These are phyloP conservation scores for Microsporum audouinii DNA, from an alignment of 2,329 filamentous ascomycete species.

Conservation along the genomic window DNA sequence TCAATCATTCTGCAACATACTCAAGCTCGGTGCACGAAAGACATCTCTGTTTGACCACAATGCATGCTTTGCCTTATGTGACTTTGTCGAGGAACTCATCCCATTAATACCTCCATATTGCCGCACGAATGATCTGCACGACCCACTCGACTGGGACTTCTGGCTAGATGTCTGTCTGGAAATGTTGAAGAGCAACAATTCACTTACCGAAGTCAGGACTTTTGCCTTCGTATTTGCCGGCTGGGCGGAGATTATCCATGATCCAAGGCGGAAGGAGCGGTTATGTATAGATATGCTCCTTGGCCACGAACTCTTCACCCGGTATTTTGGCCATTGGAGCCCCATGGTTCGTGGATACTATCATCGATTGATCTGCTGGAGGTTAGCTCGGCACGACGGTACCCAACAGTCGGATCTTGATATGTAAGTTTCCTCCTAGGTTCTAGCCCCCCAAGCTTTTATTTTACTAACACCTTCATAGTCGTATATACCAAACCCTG, in stretches of 20 bases:
- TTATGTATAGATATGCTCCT: conserved; percentile 68
- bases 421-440: conserved; percentile 42
- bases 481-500: conserved; percentile 57
- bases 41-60: conserved; percentile 72
- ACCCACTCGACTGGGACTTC: conserved; percentile 65
- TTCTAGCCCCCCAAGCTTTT: conserved; percentile 2
- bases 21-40: conserved; percentile 62
- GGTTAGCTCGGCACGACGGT: conserved; percentile 65
- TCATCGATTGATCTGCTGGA: conserved; percentile 83
- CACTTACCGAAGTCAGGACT: conserved; percentile 76
- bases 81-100: conserved; percentile 75
- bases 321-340: conserved; percentile 86
- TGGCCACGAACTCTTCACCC: conserved; percentile 61
- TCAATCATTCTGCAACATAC: conserved; percentile 58
- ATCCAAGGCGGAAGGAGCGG: conserved; percentile 54
- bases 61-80: conserved; percentile 80
- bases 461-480: conserved; percentile 27
- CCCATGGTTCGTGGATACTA: conserved; percentile 91
- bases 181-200: conserved; percentile 75
- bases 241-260: conserved; percentile 61
- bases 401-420: conserved; percentile 51
- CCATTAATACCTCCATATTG: conserved; percentile 53
- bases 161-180: conserved; percentile 71
- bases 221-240: conserved; percentile 69
- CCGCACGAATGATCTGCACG: conserved; percentile 34